Evolutionary conservation across 2,329 filamentous ascomycete species (phyloP).

Genomic region (Davidsoniella australis): DNA sequence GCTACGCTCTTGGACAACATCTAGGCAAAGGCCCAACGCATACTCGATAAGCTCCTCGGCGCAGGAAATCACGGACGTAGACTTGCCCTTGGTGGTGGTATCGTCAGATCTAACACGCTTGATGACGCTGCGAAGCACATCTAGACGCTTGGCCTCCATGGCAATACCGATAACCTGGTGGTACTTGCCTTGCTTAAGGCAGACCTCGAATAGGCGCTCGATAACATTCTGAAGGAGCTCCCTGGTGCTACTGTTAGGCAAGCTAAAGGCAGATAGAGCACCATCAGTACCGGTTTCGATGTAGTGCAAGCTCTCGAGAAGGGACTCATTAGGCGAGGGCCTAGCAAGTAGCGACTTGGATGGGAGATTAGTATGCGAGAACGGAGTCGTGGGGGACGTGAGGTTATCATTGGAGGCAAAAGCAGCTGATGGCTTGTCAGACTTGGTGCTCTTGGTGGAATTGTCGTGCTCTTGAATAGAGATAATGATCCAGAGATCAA

Average conservation of each 20-base stretch:
- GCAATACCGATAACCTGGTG: slow-evolving; percentile 94
- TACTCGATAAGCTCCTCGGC: slow-evolving; percentile 96
- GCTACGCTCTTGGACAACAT: slow-evolving; percentile 82
- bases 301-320: slow-evolving; percentile 35
- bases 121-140: slow-evolving; percentile 74
- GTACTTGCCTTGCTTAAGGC: slow-evolving; percentile 71
- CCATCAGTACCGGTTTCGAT: slow-evolving; percentile 1
- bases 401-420: slow-evolving; percentile 56
- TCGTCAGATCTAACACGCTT: slow-evolving; percentile 77
- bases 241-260: slow-evolving; percentile 53
- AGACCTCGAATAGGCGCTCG: slow-evolving; percentile 79
- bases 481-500: slow-evolving; percentile 90
- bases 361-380: slow-evolving; percentile 81
- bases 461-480: slow-evolving; percentile 30
- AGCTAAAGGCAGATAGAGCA: slow-evolving; percentile 33
- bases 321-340: slow-evolving; percentile 2
- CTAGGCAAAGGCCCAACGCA: slow-evolving; percentile 89
- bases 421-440: slow-evolving; percentile 44
- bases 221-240: slow-evolving; percentile 69
- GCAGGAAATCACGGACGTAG: slow-evolving; percentile 31
- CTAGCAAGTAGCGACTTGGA: slow-evolving; percentile 92
- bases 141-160: slow-evolving; percentile 81
- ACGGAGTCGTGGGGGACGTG: slow-evolving; percentile 81
- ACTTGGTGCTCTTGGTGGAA: slow-evolving; percentile 24
- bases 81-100: slow-evolving; percentile 46